Percentiles rank a stretch among this genome's conserved stretches.
Conservation (phyloP, 495 filamentous ascomycete genomes). For the Aspergillus haitiensis region DNA sequence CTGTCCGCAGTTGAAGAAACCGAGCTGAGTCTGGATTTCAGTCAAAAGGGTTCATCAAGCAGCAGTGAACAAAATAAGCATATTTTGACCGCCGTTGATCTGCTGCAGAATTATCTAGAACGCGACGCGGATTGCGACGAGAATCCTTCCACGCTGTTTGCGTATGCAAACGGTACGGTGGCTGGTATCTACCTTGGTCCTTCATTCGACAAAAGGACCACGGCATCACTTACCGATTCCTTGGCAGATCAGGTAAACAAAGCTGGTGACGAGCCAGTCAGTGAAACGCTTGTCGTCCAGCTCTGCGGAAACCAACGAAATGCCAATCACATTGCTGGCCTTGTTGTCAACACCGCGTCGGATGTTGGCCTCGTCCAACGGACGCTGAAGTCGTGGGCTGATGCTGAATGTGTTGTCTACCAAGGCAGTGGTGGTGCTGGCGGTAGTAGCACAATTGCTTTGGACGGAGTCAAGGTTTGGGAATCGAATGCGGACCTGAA, state of each 20-base stretch:
- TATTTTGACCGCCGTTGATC: not conserved
- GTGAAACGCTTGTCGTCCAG: not conserved
- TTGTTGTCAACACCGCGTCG: not conserved
- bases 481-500: not conserved
- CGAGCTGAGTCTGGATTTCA: no score
- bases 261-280: not conserved
- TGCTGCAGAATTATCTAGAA: not conserved
- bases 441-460: not conserved
- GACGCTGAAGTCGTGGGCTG: not conserved
- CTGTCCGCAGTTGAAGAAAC: no score
- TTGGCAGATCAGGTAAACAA: not conserved
- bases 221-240: not conserved
- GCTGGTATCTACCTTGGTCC: not conserved
- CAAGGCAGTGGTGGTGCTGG: not conserved
- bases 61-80: not conserved
- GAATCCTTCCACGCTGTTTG: not conserved
- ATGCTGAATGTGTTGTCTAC: not conserved
- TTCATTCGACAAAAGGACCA: not conserved
- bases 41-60: not conserved
- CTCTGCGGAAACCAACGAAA: not conserved
- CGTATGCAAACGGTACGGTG: not conserved
- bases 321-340: not conserved
- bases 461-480: not conserved
- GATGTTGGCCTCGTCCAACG: not conserved
- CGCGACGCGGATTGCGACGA: not conserved